Conservation (phyloP, 2,329 filamentous ascomycete species). For the Diatrype stigma region DNA sequence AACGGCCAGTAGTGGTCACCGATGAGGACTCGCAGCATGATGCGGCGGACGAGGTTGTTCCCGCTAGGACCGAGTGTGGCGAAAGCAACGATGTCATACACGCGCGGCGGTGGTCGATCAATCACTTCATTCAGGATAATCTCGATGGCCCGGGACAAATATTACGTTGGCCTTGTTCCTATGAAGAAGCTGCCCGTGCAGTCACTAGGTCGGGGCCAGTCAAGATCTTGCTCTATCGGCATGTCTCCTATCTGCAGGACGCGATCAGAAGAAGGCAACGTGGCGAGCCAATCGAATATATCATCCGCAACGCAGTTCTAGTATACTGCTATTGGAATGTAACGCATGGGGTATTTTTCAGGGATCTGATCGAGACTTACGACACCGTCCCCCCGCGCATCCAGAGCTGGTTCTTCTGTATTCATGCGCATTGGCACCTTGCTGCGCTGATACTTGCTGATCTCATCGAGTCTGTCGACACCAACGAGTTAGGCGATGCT, state of each 20-base stretch:
- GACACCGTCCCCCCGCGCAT: conserved; percentile 46
- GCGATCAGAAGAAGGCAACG: conserved; percentile 37
- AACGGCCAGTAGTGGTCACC: conserved; percentile 29
- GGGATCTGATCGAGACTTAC: conserved; percentile 47
- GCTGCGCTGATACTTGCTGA: conserved; percentile 53
- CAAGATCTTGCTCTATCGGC: conserved; percentile 55
- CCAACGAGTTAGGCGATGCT: conserved; percentile 22
- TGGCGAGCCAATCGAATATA: conserved; percentile 40
- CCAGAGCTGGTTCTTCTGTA: conserved; percentile 57
- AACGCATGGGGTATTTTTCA: conserved; percentile 48
- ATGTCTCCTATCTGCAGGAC: conserved; percentile 52
- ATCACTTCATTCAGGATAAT: conserved; percentile 33
- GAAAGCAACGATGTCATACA: background rate
- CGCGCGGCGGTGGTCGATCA: conserved; percentile 24
- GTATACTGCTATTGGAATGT: conserved; percentile 53
- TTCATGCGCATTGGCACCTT: conserved; percentile 55
- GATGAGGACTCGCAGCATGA: conserved; percentile 38
- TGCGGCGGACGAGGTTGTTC: conserved; percentile 19
- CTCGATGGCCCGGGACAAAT: conserved; percentile 18
- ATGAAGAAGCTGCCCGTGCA: conserved; percentile 44
- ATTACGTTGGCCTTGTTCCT: conserved; percentile 50
- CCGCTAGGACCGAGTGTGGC: conserved; percentile 12
- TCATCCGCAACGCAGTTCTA: conserved; percentile 41
- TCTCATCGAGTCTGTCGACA: conserved; percentile 29
- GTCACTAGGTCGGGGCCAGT: conserved; percentile 52